Base-by-base conservation (phyloP, 345 rosid genomes). In the Arabidopsis suecica region DNA sequence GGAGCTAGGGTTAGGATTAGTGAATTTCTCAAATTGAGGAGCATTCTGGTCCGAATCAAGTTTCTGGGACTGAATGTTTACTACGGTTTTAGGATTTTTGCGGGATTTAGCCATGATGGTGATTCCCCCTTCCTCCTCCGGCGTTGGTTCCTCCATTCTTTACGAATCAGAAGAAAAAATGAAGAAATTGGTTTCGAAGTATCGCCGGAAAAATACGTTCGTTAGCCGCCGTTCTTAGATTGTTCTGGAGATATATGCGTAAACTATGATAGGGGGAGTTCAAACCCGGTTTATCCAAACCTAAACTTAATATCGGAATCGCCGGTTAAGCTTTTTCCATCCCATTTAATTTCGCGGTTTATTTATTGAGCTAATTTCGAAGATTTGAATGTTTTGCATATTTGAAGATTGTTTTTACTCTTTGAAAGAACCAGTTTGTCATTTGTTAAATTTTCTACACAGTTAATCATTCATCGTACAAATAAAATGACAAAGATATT, bases 31-130 rank as follows among this genome's bases (percentile, higher is more conserved):
- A n/a, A 86, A 61, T 47, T 77, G 64, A 33, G 83, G 82, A 61
- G 57, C 45, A 38, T 37, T 32, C 23, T 45, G 60, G 38, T 65
- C 81, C 63, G 67, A 2, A 45, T 57, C 60, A 61, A 37, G 79
- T 57, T 76, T 84, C 38, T 34, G 85, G 42, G 79, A 28, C 36
- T 55, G 64, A 1, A n/a, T 62, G 28, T 3, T 60, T 33, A n/a
- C 61, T 18, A 11, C 22, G 42, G 54, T 50, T 58, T 74, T 68
- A 38, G 76, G 69, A 60, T 12, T 61, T 37, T 56, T 81, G 20
- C 80, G 68, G n/a, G 83, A 50, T 73, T 84, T 86, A 50, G 85
- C 83, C 70, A 87, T 87, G 77, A 88, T 86, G 14, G 86, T 88
- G 75, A 90, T 87, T 40, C 77, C 78, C 11, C 58, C 86, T 53